These are phyloP conservation scores for Kwoniella botswanensis DNA, from an alignment of 768 basidiomycete genomes.

Conservation along the genomic window DNA sequence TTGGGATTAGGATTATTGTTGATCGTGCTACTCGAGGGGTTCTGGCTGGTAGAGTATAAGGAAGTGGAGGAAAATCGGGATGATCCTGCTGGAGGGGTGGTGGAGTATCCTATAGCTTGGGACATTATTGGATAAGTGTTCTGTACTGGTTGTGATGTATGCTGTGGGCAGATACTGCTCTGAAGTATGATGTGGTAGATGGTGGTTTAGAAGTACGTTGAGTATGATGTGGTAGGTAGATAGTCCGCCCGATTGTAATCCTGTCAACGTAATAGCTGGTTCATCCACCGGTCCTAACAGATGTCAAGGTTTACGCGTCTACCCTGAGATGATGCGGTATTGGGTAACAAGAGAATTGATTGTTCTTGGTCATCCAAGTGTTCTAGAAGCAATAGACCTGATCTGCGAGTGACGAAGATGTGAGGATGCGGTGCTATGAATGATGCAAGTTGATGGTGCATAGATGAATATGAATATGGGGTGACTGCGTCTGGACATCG, in stretches of 20 bases:
- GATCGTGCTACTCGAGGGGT: constrained; percentile 29
- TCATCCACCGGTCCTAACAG: not conserved
- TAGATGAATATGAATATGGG: not conserved
- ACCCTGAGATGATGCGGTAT: not conserved
- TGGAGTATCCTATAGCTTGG: constrained; percentile 16
- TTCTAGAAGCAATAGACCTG: not conserved
- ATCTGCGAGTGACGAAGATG: not conserved
- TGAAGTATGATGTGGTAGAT: constrained; percentile 8
- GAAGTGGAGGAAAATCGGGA: constrained; percentile 40
- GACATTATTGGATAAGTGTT: constrained; percentile 10
- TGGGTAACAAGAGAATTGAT: not conserved
- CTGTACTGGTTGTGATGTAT: not conserved
- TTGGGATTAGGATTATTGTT: constrained; percentile 16
- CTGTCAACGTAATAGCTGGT: not conserved
- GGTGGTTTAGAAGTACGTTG: too few relatives aligned
- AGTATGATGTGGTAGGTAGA: not conserved
- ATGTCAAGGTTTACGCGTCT: not conserved
- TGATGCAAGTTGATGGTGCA: not conserved
- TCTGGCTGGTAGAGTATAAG: constrained; percentile 31
- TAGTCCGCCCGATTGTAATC: not conserved
- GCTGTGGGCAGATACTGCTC: not conserved
- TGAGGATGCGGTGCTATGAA: not conserved
- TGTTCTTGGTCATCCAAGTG: not conserved
- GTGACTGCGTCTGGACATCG: not conserved
- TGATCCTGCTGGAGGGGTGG: constrained; percentile 22